These are phyloP conservation scores for Cordyceps farinosa DNA, from an alignment of 2,329 filamentous ascomycete genomes.

Conservation along the genomic window DNA sequence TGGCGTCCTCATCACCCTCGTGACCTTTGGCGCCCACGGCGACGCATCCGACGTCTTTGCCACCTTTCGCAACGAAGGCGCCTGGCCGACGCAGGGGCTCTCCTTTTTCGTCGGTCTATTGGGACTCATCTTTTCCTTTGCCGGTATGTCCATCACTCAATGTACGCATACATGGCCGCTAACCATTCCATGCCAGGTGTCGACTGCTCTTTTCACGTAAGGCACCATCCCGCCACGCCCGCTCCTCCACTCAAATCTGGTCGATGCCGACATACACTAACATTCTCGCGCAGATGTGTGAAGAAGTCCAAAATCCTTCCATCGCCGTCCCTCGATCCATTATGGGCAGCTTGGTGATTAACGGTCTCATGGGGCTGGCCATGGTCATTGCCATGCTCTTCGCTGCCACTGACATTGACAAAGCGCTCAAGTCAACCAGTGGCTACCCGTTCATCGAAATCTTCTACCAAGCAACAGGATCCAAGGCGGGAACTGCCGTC, in stretches of 20 bases:
- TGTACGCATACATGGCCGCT: not conserved
- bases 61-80: slow-evolving; percentile 13
- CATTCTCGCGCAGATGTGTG: slow-evolving; percentile 35
- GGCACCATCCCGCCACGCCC: not conserved
- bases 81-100: slow-evolving; percentile 12
- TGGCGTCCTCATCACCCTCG: slow-evolving; percentile 36
- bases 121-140: slow-evolving; percentile 9
- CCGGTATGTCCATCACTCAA: not conserved
- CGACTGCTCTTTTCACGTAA: slow-evolving; percentile 16
- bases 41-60: slow-evolving; percentile 28
- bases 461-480: slow-evolving; percentile 49
- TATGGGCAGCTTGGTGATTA: slow-evolving; percentile 46
- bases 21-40: slow-evolving; percentile 27
- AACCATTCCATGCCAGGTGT: not conserved
- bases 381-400: slow-evolving; percentile 56
- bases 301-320: slow-evolving; percentile 47
- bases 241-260: not conserved
- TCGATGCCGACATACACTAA: not conserved
- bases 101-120: slow-evolving; percentile 12
- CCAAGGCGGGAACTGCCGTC: slow-evolving; percentile 44
- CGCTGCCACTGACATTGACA: slow-evolving; percentile 46
- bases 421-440: slow-evolving; percentile 41
- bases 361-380: slow-evolving; percentile 51
- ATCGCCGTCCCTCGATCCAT: slow-evolving; percentile 49
- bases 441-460: slow-evolving; percentile 58